phyloP scores from a whole-genome alignment of 2,329 filamentous ascomycete genomes.

The Lasiodiplodia hormozganensis region DNA sequence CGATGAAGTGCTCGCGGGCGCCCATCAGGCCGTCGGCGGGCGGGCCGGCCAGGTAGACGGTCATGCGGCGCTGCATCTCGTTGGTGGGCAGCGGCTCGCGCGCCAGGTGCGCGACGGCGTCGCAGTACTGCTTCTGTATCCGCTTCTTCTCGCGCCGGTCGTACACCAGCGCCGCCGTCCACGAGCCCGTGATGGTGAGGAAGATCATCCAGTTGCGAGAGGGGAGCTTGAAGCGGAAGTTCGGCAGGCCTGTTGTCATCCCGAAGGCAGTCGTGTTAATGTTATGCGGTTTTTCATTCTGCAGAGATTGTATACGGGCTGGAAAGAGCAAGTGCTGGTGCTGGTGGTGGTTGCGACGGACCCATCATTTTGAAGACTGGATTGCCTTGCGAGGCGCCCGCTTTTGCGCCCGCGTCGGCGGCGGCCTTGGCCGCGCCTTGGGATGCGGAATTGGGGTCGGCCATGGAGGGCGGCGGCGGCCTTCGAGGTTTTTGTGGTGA shows the following conservation, averaged over 20 bases:
- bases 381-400: slow-evolving; percentile 34
- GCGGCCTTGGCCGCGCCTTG: slow-evolving; percentile 23
- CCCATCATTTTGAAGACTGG: slow-evolving; percentile 50
- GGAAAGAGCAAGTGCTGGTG: slow-evolving; percentile 78
- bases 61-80: slow-evolving; percentile 81
- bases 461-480: slow-evolving; percentile 3
- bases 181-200: slow-evolving; percentile 76
- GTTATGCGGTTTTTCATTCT: slow-evolving; percentile 91
- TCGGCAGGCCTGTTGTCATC: slow-evolving; percentile 71
- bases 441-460: slow-evolving; percentile 17
- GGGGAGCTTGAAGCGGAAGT: slow-evolving; percentile 81
- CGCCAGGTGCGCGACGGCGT: slow-evolving; percentile 82
- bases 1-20: slow-evolving; percentile 93
- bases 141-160: slow-evolving; percentile 90
- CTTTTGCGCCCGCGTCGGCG: neutral
- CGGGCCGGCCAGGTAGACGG: slow-evolving; percentile 83
- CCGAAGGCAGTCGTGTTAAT: slow-evolving; percentile 77
- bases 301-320: slow-evolving; percentile 86
- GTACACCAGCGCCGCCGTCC: slow-evolving; percentile 84
- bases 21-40: slow-evolving; percentile 83
- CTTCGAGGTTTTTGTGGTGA: neutral
- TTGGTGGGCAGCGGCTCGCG: slow-evolving; percentile 75
- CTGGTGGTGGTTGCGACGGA: slow-evolving; percentile 31
- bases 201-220: slow-evolving; percentile 99
- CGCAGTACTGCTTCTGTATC: slow-evolving; percentile 84